Conservation (phyloP, 768 basidiomycete genomes). For the Cyclocybe cylindracea region DNA sequence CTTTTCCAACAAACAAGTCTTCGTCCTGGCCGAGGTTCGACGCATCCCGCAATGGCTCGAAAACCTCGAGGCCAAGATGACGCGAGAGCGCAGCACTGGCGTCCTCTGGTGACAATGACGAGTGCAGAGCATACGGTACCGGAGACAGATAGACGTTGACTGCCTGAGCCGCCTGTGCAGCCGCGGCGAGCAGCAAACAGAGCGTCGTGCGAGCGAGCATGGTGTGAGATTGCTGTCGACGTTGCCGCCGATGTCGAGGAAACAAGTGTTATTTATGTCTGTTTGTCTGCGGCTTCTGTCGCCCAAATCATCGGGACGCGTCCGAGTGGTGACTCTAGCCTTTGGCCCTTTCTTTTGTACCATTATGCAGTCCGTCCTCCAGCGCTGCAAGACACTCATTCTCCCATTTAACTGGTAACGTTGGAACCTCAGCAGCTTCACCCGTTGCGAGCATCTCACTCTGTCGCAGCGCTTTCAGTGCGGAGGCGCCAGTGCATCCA, state of each 20-base stretch:
- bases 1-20: conserved; percentile 58
- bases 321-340: conserved; percentile 5
- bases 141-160: conserved; percentile 65
- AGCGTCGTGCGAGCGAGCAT: conserved; percentile 27
- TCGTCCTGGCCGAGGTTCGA: conserved; percentile 31
- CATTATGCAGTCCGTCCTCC: conserved; percentile 27
- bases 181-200: conserved; percentile 29
- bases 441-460: conserved; percentile 14
- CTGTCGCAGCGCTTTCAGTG: conserved; percentile 24
- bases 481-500: conserved; percentile 11
- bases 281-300: conserved; percentile 19
- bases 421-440: conserved; percentile 1
- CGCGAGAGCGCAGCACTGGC: conserved; percentile 63
- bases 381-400: conserved; percentile 17
- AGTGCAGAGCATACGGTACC: conserved; percentile 29
- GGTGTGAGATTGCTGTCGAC: conserved; percentile 10
- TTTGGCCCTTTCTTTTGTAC: conserved; percentile 13
- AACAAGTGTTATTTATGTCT: conserved; percentile 24
- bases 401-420: conserved; percentile 33
- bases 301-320: conserved; percentile 1
- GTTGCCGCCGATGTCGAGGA: conserved; percentile 10
- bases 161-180: conserved; percentile 44
- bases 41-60: conserved; percentile 49
- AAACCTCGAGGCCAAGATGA: conserved; percentile 71
- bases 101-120: conserved; percentile 48